Evolutionary conservation across 2,329 filamentous ascomycete genomes (phyloP).

Genomic region (Thielaviopsis euricoi): DNA sequence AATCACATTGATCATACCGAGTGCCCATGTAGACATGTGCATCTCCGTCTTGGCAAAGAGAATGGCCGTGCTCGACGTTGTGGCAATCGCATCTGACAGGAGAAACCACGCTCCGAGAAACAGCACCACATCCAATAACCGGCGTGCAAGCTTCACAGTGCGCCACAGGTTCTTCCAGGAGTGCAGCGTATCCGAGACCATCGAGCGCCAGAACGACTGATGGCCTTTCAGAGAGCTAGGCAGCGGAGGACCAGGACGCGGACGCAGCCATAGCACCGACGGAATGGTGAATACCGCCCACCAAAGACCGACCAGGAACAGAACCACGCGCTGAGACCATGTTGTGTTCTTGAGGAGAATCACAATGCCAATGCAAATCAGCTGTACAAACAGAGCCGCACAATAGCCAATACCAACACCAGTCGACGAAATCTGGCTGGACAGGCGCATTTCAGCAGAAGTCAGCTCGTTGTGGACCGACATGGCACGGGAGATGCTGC

Average conservation of each 20-base stretch:
- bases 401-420: slow-evolving; percentile 91
- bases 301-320: slow-evolving; percentile 79
- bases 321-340: slow-evolving; percentile 70
- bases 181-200: slow-evolving; percentile 54
- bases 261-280: slow-evolving; percentile 69
- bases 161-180: slow-evolving; percentile 77
- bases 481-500: neutral
- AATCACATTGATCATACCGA: slow-evolving; percentile 89
- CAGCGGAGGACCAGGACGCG: slow-evolving; percentile 75
- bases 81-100: slow-evolving; percentile 84
- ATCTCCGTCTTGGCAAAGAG: slow-evolving; percentile 90
- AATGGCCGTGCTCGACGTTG: slow-evolving; percentile 84
- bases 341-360: slow-evolving; percentile 58
- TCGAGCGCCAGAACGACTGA: slow-evolving; percentile 14
- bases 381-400: slow-evolving; percentile 71
- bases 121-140: slow-evolving; percentile 55
- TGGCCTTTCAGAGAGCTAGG: slow-evolving; percentile 21
- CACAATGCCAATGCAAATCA: slow-evolving; percentile 62
- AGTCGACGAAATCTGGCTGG: slow-evolving; percentile 78
- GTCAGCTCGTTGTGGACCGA: slow-evolving; percentile 8
- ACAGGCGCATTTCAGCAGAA: slow-evolving; percentile 53
- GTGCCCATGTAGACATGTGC: slow-evolving; percentile 71
- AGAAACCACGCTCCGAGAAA: slow-evolving; percentile 89
- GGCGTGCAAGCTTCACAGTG: slow-evolving; percentile 59
- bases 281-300: slow-evolving; percentile 88